Percentiles rank a stretch among this genome's conserved stretches.
These are phyloP conservation scores for Plasmodium blacklocki DNA, from an alignment of 169 alveolate genomes.

Conservation along the genomic window DNA sequence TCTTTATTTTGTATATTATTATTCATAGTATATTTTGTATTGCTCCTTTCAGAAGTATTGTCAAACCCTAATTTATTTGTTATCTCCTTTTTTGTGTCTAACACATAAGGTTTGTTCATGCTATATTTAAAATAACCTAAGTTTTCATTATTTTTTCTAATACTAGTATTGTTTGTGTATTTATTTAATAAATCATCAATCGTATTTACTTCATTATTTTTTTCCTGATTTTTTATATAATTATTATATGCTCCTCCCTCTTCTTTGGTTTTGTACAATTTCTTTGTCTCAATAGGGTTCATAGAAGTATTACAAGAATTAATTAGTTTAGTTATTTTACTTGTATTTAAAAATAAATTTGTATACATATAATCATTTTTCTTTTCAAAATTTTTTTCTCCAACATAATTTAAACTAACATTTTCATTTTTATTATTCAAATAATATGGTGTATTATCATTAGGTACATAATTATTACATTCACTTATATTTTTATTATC, in stretches of 20 bases:
- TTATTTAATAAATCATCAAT: conserved; percentile 20
- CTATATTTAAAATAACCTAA: conserved; percentile 4
- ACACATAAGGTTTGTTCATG: conserved; percentile 1
- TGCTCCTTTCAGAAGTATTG: neutral
- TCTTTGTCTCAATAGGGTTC: conserved; percentile 8
- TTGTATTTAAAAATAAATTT: conserved; percentile 11
- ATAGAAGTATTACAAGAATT: conserved; percentile 15
- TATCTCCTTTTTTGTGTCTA: conserved; percentile 9
- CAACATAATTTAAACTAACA: neutral
- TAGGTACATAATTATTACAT: neutral
- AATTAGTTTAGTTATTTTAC: conserved; percentile 8
- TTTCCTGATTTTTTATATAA: conserved; percentile 25
- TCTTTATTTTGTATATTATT: neutral
- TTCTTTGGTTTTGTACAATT: conserved; percentile 7
- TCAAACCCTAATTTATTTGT: neutral
- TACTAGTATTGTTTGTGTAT: neutral
- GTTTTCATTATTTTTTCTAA: neutral
- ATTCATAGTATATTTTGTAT: neutral
- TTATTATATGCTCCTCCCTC: neutral
- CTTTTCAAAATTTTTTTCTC: conserved; percentile 26
- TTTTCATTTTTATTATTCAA: conserved; percentile 13
- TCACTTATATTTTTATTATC: conserved; percentile 10
- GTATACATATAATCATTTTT: conserved; percentile 3
- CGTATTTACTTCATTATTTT: neutral
- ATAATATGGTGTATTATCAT: conserved; percentile 11